A percentile compares a stretch with the other conserved stretches of the same genome.
Evolutionary conservation across 1,139 yeast genomes (phyloP).

Genomic region (Suhomyces terraborum): DNA sequence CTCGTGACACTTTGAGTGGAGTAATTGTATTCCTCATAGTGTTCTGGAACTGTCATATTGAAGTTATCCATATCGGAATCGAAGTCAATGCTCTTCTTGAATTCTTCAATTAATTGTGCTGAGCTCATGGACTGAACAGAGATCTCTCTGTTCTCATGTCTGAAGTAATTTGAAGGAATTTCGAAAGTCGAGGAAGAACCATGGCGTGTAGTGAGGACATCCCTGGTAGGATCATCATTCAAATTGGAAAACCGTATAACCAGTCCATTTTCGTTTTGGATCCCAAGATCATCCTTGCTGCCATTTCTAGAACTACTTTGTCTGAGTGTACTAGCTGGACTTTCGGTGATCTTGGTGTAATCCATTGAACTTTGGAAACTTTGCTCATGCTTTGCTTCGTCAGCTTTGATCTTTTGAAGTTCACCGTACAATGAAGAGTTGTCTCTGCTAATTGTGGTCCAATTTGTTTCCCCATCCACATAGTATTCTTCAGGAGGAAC

Average conservation of each 20-base stretch:
- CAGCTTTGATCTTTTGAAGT: constrained; percentile 23
- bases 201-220: constrained; percentile 10
- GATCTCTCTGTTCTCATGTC: constrained; percentile 18
- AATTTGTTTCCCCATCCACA: constrained; percentile 39
- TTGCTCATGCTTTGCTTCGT: background rate
- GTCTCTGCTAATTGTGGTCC: constrained; percentile 35
- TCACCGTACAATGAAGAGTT: constrained; percentile 28
- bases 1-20: background rate
- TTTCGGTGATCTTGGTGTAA: constrained; percentile 4
- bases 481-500: constrained; percentile 27
- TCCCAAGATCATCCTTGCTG: constrained; percentile 1
- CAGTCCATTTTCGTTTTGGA: constrained; percentile 5
- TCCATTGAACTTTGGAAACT: constrained; percentile 4
- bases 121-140: constrained; percentile 35
- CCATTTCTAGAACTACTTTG: constrained; percentile 2
- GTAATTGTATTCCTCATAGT: background rate
- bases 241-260: constrained; percentile 14
- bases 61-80: constrained; percentile 15
- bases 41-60: constrained; percentile 1
- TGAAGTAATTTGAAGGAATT: constrained; percentile 18
- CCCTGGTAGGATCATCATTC: constrained; percentile 8
- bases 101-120: constrained; percentile 33
- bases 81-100: constrained; percentile 31
- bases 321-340: constrained; percentile 5
- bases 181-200: constrained; percentile 19